Evolutionary conservation across 306 rosid genomes (phyloP).

Genomic region (Sicyos baderoa): DNA sequence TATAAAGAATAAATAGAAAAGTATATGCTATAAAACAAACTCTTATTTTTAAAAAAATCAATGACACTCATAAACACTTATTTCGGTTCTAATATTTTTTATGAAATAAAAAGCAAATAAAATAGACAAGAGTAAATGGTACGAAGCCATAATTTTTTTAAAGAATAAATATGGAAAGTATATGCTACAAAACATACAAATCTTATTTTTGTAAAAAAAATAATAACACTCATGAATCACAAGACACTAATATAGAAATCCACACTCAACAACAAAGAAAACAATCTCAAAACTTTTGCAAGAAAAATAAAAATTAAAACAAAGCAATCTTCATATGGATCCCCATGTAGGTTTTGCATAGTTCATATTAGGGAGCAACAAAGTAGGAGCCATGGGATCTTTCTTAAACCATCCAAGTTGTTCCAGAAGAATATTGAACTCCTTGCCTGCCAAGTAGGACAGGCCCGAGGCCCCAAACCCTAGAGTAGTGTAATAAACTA

Average conservation of each 20-base stretch:
- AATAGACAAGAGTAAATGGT: too few species aligned
- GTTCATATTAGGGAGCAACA: constrained; percentile 26
- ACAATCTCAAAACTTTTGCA: neutral
- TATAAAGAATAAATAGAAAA: too few species aligned
- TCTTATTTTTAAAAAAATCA: too few species aligned
- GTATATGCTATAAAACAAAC: too few species aligned
- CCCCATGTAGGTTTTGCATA: constrained; percentile 19
- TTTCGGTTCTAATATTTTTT: too few species aligned
- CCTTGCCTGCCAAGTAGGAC: constrained; percentile 48
- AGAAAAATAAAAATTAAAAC: neutral
- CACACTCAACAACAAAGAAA: neutral
- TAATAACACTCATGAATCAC: neutral
- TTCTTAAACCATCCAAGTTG: constrained; percentile 48
- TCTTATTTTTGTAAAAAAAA: neutral
- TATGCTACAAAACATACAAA: neutral
- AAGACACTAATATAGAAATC: neutral
- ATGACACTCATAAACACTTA: too few species aligned
- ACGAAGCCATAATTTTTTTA: too few species aligned
- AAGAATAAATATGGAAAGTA: neutral
- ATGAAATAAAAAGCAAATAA: too few species aligned
- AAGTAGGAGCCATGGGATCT: neutral
- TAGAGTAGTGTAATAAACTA: constrained; percentile 35
- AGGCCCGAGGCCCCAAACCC: constrained; percentile 42
- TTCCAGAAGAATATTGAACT: constrained; percentile 32
- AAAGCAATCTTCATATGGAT: constrained; percentile 20